These are phyloP conservation scores for Plectosphaerella plurivora DNA, from an alignment of 2,329 filamentous ascomycete species.

Conservation along the genomic window DNA sequence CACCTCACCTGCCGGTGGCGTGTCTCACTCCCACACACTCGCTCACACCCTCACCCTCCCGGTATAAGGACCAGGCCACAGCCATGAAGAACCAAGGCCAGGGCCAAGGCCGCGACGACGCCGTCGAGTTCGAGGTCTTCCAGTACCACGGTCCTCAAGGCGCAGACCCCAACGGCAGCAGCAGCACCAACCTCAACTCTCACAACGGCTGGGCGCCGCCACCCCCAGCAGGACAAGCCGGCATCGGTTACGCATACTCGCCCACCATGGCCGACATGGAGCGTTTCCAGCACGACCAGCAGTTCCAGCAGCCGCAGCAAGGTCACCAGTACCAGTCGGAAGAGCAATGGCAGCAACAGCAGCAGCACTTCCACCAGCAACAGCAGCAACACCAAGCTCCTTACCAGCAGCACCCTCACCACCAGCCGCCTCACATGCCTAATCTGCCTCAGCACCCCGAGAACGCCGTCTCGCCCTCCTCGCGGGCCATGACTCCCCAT, in stretches of 20 bases:
- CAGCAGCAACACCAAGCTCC: background rate
- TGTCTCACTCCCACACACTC: background rate
- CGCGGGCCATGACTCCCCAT: background rate
- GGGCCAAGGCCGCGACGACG: slow-evolving; percentile 24
- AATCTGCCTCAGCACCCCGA: slow-evolving; percentile 7
- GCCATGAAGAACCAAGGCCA: slow-evolving; percentile 24
- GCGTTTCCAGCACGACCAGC: background rate
- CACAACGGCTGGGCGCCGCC: background rate
- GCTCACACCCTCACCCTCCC: background rate
- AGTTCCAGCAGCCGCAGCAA: slow-evolving; percentile 8
- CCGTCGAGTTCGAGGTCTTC: slow-evolving; percentile 28
- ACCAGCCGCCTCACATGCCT: slow-evolving; percentile 5
- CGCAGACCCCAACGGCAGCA: slow-evolving; percentile 15
- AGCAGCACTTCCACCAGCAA: slow-evolving; percentile 9
- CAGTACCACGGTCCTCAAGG: slow-evolving; percentile 16
- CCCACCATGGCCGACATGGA: background rate
- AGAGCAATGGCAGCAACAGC: slow-evolving; percentile 16
- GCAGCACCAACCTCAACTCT: slow-evolving; percentile 6
- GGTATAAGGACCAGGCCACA: background rate
- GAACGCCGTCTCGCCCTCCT: slow-evolving; percentile 1
- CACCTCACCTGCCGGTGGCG: background rate
- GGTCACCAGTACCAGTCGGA: background rate
- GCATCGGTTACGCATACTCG: background rate
- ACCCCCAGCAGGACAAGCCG: background rate
- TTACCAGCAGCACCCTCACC: slow-evolving; percentile 15